Base-by-base conservation (phyloP, 2,329 filamentous ascomycete species). In the Trichoderma hamatum region DNA sequence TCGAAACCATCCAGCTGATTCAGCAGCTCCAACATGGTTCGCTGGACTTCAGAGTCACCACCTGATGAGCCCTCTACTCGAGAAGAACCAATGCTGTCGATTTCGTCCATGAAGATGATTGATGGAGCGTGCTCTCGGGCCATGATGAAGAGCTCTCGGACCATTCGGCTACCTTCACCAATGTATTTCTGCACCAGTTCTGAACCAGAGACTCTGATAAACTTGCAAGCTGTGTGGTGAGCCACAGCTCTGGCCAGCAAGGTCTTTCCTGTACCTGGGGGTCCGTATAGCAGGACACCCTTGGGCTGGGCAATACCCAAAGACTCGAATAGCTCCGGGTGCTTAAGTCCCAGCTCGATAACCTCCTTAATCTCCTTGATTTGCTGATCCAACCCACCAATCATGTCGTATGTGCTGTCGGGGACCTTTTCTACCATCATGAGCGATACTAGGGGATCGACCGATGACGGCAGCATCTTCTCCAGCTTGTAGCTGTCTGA, bases 381-480 rank as follows among this genome's bases (percentile, higher is more conserved):
- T 80, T 99, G 96, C 81, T 99, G 95, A 80, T 99, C 96, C 71
- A 99, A 85, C 74, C 96, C 96, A 83, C 96, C 96, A 80, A 99
- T 99, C 96, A 99, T 99, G 84, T 99, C 96, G 85, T 99, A 99
- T 79, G 96, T 99, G 84, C 94, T 97, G 85, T 99, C 96, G 19
- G 96, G 96, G 19, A 99, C 96, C 86, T 99, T 99, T 80, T 99
- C 96, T 64, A 99, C 96, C 96, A 99, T 99, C 96, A 99, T 99
- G 80, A 99, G 92, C 43, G 96, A 99, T 69, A 99, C 96, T 69
- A 99, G 91, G 46, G 96, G 96, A 78, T 99, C 96, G 78, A 99
- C 96, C 24, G 96, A 99, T 67, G 96, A 98, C 24, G 96, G 96
- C 11, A 99, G 89, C 84, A 98, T 96, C 85, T 97, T 97, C 80